Evolutionary conservation across 768 basidiomycete genomes (phyloP).

Genomic region (Tricholoma bakamatsutake): DNA sequence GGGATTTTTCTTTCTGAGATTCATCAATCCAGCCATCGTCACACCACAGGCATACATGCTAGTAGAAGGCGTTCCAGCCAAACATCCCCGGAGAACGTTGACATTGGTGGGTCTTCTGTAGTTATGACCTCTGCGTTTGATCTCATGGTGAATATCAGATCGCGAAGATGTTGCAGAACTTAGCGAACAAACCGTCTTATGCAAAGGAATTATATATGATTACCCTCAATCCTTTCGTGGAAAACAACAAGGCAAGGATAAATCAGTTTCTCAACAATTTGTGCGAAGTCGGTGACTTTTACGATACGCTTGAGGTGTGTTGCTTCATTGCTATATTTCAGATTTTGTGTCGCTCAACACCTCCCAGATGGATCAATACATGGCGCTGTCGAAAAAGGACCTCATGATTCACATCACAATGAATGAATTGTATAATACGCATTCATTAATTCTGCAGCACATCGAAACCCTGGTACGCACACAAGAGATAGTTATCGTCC

Average conservation of each 20-base stretch:
- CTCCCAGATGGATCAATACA: slow-evolving; percentile 96
- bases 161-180: slow-evolving; percentile 99
- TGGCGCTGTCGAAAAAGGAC: slow-evolving; percentile 99
- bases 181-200: slow-evolving; percentile 98
- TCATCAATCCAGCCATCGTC: slow-evolving; percentile 99
- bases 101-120: slow-evolving; percentile 50
- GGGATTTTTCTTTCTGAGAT: slow-evolving; percentile 99
- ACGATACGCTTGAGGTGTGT: slow-evolving; percentile 92
- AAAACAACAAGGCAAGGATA: slow-evolving; percentile 97
- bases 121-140: slow-evolving; percentile 2
- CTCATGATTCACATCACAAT: slow-evolving; percentile 96
- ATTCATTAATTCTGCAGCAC: slow-evolving; percentile 91
- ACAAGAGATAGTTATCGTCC: not conserved
- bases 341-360: not conserved
- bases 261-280: slow-evolving; percentile 95
- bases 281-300: slow-evolving; percentile 99
- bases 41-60: slow-evolving; percentile 99
- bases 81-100: slow-evolving; percentile 93
- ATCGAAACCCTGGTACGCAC: slow-evolving; percentile 83
- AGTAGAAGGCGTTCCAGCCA: slow-evolving; percentile 95
- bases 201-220: slow-evolving; percentile 99
- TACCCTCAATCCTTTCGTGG: slow-evolving; percentile 96
- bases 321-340: not conserved
- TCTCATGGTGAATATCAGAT: slow-evolving; percentile 47
- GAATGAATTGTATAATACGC: slow-evolving; percentile 99